Conservation (phyloP, 23 red algal species). For the Gracilaria caudata region DNA sequence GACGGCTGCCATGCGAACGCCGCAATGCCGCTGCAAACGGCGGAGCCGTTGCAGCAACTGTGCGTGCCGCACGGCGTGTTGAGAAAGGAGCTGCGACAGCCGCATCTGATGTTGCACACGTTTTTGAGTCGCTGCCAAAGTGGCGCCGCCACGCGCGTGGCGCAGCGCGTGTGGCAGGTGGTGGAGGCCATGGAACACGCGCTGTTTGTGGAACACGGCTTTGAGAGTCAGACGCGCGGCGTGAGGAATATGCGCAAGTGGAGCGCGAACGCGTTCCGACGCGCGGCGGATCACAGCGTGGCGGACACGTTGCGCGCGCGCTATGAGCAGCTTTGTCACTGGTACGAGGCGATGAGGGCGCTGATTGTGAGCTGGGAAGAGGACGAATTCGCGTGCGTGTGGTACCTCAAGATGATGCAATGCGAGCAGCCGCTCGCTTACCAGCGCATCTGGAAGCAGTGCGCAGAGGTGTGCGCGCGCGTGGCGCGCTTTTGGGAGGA, state of each 20-base stretch:
- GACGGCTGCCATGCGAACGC: background rate
- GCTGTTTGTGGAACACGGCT: background rate
- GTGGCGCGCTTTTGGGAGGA: constrained; percentile 26
- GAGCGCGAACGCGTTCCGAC: constrained; percentile 6
- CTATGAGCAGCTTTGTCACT: constrained; percentile 36
- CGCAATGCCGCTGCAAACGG: background rate
- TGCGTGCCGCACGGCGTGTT: constrained; percentile 12
- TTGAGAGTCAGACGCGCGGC: background rate
- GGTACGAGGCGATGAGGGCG: constrained; percentile 54
- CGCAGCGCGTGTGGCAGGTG: background rate
- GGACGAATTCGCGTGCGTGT: constrained; percentile 28
- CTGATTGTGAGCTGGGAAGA: constrained; percentile 55
- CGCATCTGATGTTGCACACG: constrained; percentile 43
- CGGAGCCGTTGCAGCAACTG: background rate
- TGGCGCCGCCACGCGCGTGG: background rate
- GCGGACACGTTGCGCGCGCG: no score
- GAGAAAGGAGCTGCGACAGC: constrained; percentile 1
- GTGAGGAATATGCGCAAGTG: constrained; percentile 18
- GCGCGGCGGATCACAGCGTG: no score
- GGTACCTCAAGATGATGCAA: constrained; percentile 37
- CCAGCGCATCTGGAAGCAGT: background rate
- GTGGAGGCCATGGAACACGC: constrained; percentile 29
- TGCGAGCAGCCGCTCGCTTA: background rate
- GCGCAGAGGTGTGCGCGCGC: background rate
- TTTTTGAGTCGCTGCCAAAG: constrained; percentile 25